phyloP scores from a whole-genome alignment of 495 filamentous ascomycete species.

The Hypoxylon fuscum region DNA sequence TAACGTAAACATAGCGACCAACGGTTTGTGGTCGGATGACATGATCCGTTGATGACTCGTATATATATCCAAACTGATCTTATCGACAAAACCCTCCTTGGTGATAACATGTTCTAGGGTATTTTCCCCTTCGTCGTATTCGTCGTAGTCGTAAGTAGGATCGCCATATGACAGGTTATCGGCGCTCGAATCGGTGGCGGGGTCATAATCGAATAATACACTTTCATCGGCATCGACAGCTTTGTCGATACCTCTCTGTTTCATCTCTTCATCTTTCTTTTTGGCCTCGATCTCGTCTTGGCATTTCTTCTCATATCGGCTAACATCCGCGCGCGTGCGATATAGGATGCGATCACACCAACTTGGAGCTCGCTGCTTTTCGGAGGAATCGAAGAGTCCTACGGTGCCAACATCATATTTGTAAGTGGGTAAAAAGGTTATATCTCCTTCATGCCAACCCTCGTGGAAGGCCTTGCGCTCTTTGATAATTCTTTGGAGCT shows the following conservation, averaged over 20 bases:
- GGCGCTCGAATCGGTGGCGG: constrained; percentile 70
- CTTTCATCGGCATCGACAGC: constrained; percentile 82
- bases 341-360: constrained; percentile 99
- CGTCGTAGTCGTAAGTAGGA: constrained; percentile 66
- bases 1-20: constrained; percentile 80
- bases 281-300: constrained; percentile 71
- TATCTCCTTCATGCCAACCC: constrained; percentile 89
- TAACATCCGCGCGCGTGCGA: constrained; percentile 74
- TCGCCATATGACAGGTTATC: constrained; percentile 48
- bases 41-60: constrained; percentile 85
- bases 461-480: constrained; percentile 83
- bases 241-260: constrained; percentile 76
- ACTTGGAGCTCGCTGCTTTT: constrained; percentile 89
- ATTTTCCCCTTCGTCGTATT: constrained; percentile 63
- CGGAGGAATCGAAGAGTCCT: constrained; percentile 90
- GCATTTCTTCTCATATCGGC: constrained; percentile 73
- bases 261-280: constrained; percentile 85
- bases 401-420: constrained; percentile 97
- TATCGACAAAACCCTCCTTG: constrained; percentile 67
- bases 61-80: constrained; percentile 76
- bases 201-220: constrained; percentile 90
- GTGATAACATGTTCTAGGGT: constrained; percentile 54
- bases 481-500: constrained; percentile 78
- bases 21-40: constrained; percentile 95
- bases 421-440: constrained; percentile 91